Evolutionary conservation across 2,329 filamentous ascomycete species (phyloP).

Genomic region (Aspergillus puulaauensis): DNA sequence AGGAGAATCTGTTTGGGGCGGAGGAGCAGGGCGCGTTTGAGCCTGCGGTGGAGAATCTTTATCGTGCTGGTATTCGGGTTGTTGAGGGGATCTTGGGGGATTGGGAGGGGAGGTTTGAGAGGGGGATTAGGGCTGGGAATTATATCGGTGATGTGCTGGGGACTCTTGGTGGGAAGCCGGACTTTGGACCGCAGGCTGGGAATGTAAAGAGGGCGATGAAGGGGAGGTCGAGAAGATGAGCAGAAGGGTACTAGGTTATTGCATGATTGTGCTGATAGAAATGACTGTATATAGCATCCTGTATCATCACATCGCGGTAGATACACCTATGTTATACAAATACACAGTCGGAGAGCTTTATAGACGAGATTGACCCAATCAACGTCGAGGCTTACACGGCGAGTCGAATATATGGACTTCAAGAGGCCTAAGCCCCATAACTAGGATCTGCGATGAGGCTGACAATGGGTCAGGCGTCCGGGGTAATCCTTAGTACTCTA

Average conservation of each 20-base stretch:
- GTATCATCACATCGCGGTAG: no score
- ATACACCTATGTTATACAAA: no score
- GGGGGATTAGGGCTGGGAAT: conserved; percentile 60
- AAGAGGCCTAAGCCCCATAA: no score
- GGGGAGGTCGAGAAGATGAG: neutral
- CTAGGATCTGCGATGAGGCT: no score
- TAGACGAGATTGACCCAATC: no score
- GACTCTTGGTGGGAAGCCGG: conserved; percentile 63
- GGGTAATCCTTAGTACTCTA: no score
- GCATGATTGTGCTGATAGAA: no score
- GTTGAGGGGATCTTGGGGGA: conserved; percentile 61
- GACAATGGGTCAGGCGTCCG: no score
- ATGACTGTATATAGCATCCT: no score
- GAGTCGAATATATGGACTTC: no score
- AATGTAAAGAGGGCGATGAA: neutral
- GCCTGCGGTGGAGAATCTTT: conserved; percentile 66
- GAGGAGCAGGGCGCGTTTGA: conserved; percentile 64
- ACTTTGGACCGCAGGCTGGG: conserved; percentile 54
- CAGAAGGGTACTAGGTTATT: neutral
- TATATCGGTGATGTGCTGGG: conserved; percentile 73
- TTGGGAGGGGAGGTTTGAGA: conserved; percentile 61
- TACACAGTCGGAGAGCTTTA: no score
- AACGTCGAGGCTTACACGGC: no score
- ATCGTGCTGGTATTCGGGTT: conserved; percentile 63
- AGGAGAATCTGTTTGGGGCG: conserved; percentile 59